A percentile compares a stretch with the other conserved stretches of the same genome.
Conservation (phyloP, 2,329 filamentous ascomycete species). For the Beauveria medogensis region DNA sequence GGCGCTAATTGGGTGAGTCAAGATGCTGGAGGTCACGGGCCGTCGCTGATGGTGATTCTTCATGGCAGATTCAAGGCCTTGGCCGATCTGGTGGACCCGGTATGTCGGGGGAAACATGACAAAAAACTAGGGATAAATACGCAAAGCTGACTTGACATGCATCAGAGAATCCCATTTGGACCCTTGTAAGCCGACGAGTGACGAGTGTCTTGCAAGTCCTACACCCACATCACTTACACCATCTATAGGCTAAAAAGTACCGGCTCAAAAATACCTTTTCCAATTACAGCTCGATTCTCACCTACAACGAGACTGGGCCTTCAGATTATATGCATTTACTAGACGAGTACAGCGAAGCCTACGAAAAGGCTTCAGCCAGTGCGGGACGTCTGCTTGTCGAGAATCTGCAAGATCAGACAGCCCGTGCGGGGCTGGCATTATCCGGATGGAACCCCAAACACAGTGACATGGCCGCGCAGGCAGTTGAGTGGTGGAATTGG, state of each 20-base stretch:
- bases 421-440: constrained; percentile 50
- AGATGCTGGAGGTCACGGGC: not conserved
- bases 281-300: constrained; percentile 49
- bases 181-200: constrained; percentile 23
- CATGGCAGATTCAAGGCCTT: constrained; percentile 14
- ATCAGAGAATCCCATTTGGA: constrained; percentile 56
- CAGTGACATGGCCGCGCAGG: constrained; percentile 44
- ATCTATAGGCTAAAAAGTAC: constrained; percentile 43
- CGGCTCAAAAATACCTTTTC: constrained; percentile 48
- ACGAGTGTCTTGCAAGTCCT: not conserved
- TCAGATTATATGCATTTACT: constrained; percentile 43
- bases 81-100: constrained; percentile 19
- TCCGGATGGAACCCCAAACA: constrained; percentile 53
- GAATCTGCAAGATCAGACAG: constrained; percentile 54
- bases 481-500: constrained; percentile 51
- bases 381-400: constrained; percentile 49
- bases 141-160: not conserved
- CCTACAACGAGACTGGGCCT: constrained; percentile 50
- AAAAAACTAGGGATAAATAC: not conserved
- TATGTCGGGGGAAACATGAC: constrained; percentile 7
- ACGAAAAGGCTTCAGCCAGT: constrained; percentile 36
- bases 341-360: constrained; percentile 40
- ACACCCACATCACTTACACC: not conserved
- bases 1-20: constrained; percentile 56
- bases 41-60: not conserved